A percentile compares a stretch with the other conserved stretches of the same genome.
phyloP scores from a whole-genome alignment of 129 eudicot species.

The Flaveria linearis region DNA sequence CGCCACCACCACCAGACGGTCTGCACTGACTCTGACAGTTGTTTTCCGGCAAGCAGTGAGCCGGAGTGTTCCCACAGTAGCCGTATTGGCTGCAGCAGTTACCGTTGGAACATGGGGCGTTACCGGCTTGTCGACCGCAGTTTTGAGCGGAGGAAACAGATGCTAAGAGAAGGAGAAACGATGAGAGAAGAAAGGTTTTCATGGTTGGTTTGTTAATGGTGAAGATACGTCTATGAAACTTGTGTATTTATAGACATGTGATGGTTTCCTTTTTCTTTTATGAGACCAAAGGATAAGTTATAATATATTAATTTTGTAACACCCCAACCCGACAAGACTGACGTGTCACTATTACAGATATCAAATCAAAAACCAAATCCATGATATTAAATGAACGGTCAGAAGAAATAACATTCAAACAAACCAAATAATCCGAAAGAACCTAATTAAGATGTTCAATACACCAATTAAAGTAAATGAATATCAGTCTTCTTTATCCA shows the following conservation, averaged over 20 bases:
- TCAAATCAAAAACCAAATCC: too few relatives aligned
- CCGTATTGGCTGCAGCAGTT: constrained; percentile 56
- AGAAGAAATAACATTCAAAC: too few relatives aligned
- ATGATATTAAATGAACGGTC: too few relatives aligned
- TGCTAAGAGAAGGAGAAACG: constrained; percentile 14
- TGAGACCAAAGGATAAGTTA: background rate
- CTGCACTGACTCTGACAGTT: constrained; percentile 59
- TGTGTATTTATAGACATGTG: constrained; percentile 13
- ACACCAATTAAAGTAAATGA: too few relatives aligned
- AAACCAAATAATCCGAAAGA: too few relatives aligned
- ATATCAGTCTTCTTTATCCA: too few relatives aligned
- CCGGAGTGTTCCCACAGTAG: constrained; percentile 52
- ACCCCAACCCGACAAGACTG: too few relatives aligned
- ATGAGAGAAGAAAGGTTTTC: constrained; percentile 5
- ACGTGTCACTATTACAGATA: too few relatives aligned
- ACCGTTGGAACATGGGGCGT: constrained; percentile 46
- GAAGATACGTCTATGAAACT: background rate
- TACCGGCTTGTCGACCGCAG: constrained; percentile 56
- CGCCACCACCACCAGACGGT: constrained; percentile 1
- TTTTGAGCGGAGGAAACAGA: constrained; percentile 34
- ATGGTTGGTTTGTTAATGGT: constrained; percentile 12
- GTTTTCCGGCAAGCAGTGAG: constrained; percentile 28
- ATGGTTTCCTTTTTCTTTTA: background rate
- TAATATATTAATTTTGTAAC: too few relatives aligned
- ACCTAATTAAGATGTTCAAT: too few relatives aligned